Evolutionary conservation across 1,284 basidiomycete species (phyloP).

Genomic region (Rhodotorula sp.): DNA sequence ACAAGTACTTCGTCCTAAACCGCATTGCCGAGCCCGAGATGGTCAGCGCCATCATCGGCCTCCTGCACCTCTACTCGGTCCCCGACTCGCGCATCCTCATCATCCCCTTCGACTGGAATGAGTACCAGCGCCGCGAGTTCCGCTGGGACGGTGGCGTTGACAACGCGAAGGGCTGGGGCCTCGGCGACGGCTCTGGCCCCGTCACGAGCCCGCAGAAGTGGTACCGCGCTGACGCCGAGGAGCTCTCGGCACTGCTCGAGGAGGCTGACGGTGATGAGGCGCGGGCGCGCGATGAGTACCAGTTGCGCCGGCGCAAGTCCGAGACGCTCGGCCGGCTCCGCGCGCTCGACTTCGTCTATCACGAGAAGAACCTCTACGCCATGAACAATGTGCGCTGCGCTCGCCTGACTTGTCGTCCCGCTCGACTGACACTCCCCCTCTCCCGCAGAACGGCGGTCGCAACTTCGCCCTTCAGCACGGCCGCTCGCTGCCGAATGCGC

Average conservation of each 20-base stretch:
- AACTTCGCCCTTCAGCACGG: slow-evolving; percentile 49
- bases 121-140: slow-evolving; percentile 44
- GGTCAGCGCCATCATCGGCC: slow-evolving; percentile 43
- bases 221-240: slow-evolving; percentile 4
- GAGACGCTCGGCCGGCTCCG: slow-evolving; percentile 42
- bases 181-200: slow-evolving; percentile 30
- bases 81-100: slow-evolving; percentile 44
- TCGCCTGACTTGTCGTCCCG: background rate
- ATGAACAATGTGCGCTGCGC: slow-evolving; percentile 49
- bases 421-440: background rate
- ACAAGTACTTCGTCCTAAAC: slow-evolving; percentile 50
- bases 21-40: slow-evolving; percentile 45
- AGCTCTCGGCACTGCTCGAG: slow-evolving; percentile 25
- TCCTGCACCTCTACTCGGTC: slow-evolving; percentile 45
- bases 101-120: slow-evolving; percentile 47
- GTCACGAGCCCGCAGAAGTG: slow-evolving; percentile 9
- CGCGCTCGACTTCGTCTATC: slow-evolving; percentile 48
- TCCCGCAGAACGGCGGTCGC: slow-evolving; percentile 48
- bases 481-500: slow-evolving; percentile 44
- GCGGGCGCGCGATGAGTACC: slow-evolving; percentile 6
- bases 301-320: slow-evolving; percentile 25
- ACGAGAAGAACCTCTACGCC: slow-evolving; percentile 50
- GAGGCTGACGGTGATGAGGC: slow-evolving; percentile 31
- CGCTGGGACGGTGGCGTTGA: slow-evolving; percentile 48
- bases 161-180: slow-evolving; percentile 39